These are phyloP conservation scores for Exophiala aquamarina DNA, from an alignment of 2,329 filamentous ascomycete species.

Conservation along the genomic window DNA sequence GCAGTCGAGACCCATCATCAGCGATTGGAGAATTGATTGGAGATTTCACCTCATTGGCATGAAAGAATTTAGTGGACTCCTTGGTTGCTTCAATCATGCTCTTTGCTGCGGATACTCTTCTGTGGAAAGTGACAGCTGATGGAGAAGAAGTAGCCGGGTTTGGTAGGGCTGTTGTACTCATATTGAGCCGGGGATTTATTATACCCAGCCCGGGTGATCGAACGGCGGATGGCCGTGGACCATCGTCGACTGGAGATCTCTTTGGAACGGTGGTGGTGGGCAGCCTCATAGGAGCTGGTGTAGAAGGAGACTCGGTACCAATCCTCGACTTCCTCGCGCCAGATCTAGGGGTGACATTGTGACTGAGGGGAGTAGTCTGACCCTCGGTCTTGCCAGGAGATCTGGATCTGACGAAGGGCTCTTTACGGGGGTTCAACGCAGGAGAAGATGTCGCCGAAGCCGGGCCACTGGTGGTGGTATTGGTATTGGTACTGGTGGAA, in stretches of 20 bases:
- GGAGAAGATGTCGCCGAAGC: conserved; percentile 32
- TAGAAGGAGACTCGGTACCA: conserved; percentile 63
- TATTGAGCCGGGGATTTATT: conserved; percentile 12
- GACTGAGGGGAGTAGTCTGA: conserved; percentile 61
- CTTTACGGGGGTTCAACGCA: conserved; percentile 30
- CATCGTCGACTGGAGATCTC: conserved; percentile 26
- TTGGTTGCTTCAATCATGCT: conserved; percentile 39
- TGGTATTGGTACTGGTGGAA: too few relatives aligned
- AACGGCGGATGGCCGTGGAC: conserved; percentile 9
- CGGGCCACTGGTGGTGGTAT: too few relatives aligned
- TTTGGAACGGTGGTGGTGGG: conserved; percentile 7
- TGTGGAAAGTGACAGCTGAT: conserved; percentile 14
- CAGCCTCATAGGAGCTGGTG: conserved; percentile 34
- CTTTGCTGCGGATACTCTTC: conserved; percentile 37
- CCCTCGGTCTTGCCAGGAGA: conserved; percentile 29
- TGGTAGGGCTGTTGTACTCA: conserved; percentile 13
- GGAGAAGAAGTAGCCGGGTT: conserved; percentile 10
- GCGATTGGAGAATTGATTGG: conserved; percentile 39
- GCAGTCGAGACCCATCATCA: conserved; percentile 28
- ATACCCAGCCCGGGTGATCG: conserved; percentile 15
- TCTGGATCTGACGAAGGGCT: conserved; percentile 19
- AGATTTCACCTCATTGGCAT: conserved; percentile 74
- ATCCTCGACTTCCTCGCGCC: conserved; percentile 70
- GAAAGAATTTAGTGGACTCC: conserved; percentile 74
- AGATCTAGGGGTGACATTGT: conserved; percentile 77